Percentiles rank a stretch among this genome's conserved stretches.
These are phyloP conservation scores for Penicillium sp. DNA, from an alignment of 2,329 filamentous ascomycete genomes.

Conservation along the genomic window DNA sequence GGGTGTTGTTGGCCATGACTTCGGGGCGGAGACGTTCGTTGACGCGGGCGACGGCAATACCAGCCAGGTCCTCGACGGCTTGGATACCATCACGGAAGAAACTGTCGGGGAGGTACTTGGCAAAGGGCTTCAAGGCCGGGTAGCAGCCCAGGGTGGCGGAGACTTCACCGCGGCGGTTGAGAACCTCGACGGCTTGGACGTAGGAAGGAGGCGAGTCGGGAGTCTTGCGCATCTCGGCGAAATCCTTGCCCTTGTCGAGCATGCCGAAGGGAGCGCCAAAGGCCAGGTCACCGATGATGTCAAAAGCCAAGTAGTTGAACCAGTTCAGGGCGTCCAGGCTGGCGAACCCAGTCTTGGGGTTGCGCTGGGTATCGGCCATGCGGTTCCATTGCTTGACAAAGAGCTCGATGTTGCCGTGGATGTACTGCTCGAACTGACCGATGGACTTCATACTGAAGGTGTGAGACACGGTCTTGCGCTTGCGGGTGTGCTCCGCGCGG, in stretches of 20 bases:
- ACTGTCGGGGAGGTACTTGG: constrained; percentile 68
- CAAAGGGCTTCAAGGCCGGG: constrained; percentile 67
- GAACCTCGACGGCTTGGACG: constrained; percentile 72
- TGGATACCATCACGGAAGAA: constrained; percentile 69
- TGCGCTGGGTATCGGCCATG: constrained; percentile 44
- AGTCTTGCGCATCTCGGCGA: constrained; percentile 61
- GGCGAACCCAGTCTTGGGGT: constrained; percentile 48
- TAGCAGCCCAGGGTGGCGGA: constrained; percentile 68
- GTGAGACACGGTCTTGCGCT: constrained; percentile 79
- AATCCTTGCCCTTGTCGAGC: constrained; percentile 65
- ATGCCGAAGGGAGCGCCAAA: constrained; percentile 76
- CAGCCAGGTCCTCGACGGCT: constrained; percentile 71
- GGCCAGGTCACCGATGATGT: too few relatives aligned
- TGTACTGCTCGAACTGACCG: constrained; percentile 79
- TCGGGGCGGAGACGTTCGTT: constrained; percentile 62
- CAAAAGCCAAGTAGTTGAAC: constrained; percentile 68
- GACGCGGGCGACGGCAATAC: constrained; percentile 78
- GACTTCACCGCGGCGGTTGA: constrained; percentile 81
- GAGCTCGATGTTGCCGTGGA: constrained; percentile 65
- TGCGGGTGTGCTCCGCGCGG: constrained; percentile 71
- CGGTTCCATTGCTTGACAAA: constrained; percentile 66
- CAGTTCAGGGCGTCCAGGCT: constrained; percentile 66
- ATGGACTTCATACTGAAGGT: constrained; percentile 78
- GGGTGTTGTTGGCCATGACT: constrained; percentile 50
- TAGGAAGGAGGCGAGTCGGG: constrained; percentile 57